These are phyloP conservation scores for Allium sativum DNA, from an alignment of 106 monocot species.

Conservation along the genomic window DNA sequence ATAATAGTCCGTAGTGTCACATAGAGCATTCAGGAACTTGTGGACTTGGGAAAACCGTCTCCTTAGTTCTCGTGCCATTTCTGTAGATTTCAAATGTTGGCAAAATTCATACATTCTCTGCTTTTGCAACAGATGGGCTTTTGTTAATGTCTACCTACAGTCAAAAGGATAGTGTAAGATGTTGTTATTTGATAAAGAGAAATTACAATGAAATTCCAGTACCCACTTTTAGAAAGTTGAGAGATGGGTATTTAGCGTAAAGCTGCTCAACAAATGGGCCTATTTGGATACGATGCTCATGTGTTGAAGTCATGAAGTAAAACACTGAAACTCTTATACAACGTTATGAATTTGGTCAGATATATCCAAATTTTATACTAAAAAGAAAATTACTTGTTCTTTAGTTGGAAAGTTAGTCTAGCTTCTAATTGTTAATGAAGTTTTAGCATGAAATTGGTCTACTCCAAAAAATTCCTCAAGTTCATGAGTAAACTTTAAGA, in stretches of 20 bases:
- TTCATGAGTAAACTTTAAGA: conserved; percentile 74
- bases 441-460: conserved; percentile 67
- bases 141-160: conserved; percentile 19
- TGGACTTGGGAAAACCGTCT: conserved; percentile 55
- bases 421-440: conserved; percentile 44
- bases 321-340: conserved; percentile 71
- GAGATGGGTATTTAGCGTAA: conserved; percentile 54
- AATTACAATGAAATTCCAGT: background rate
- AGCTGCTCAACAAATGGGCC: conserved; percentile 53
- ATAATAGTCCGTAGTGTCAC: conserved; percentile 27
- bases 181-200: background rate
- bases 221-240: conserved; percentile 86
- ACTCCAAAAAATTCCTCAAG: conserved; percentile 43
- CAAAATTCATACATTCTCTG: conserved; percentile 45
- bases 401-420: background rate
- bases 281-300: conserved; percentile 44
- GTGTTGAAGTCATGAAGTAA: conserved; percentile 42
- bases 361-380: background rate
- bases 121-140: conserved; percentile 23
- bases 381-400: background rate
- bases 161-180: background rate
- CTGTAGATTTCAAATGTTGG: conserved; percentile 62
- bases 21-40: conserved; percentile 38
- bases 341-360: background rate
- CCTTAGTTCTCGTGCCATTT: conserved; percentile 39